Conservation (phyloP, 179 eudicot genomes). For the Corrigiola litoralis region DNA sequence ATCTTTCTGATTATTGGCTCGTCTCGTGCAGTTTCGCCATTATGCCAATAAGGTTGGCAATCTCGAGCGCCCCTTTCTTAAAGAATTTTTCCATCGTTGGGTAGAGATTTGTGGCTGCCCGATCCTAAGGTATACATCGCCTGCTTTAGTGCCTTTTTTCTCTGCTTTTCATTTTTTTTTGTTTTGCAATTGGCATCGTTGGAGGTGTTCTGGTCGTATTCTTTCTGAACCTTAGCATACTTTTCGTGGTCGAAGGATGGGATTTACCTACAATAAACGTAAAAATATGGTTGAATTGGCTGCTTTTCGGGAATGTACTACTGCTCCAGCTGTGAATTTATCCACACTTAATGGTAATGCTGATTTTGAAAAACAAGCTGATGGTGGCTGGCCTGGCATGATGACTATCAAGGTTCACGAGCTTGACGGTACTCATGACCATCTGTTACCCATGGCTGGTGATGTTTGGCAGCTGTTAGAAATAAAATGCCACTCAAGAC, state of each 20-base stretch:
- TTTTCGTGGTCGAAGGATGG: slow-evolving; percentile 60
- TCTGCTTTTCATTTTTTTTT: not conserved
- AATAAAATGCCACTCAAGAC: slow-evolving; percentile 90
- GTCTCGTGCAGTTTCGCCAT: slow-evolving; percentile 76
- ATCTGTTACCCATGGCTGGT: slow-evolving; percentile 97
- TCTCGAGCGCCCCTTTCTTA: slow-evolving; percentile 96
- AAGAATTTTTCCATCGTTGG: slow-evolving; percentile 97
- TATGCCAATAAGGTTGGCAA: slow-evolving; percentile 91
- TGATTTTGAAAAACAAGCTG: slow-evolving; percentile 67
- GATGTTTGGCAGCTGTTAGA: slow-evolving; percentile 93
- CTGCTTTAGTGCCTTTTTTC: slow-evolving; percentile 9
- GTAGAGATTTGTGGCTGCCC: slow-evolving; percentile 97
- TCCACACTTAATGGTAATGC: slow-evolving; percentile 35
- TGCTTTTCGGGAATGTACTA: slow-evolving; percentile 81
- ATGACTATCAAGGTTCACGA: slow-evolving; percentile 98
- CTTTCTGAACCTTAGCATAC: slow-evolving; percentile 9
- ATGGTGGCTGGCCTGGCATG: slow-evolving; percentile 99
- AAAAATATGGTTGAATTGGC: slow-evolving; percentile 89
- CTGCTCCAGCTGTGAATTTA: slow-evolving; percentile 38
- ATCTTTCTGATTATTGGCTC: slow-evolving; percentile 3
- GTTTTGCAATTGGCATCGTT: not conserved
- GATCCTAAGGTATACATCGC: slow-evolving; percentile 54
- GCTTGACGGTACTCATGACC: slow-evolving; percentile 98
- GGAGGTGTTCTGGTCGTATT: not conserved
- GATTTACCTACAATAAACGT: slow-evolving; percentile 90